Base-by-base conservation (phyloP, 1,284 basidiomycete species). In the Ceratobasidium sp. region DNA sequence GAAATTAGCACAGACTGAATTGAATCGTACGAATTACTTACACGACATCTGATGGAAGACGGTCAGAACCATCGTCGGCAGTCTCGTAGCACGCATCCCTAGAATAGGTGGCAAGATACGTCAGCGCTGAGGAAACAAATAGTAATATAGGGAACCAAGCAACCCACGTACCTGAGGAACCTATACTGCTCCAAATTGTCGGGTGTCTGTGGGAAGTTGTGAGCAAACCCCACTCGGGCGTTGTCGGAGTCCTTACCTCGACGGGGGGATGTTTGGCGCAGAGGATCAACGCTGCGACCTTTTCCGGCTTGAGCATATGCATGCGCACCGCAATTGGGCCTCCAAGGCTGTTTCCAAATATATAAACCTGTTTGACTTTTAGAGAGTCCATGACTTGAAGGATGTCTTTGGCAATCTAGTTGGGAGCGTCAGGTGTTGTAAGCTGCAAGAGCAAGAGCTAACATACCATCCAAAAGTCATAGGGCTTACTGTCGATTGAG, bases 161-260 rank as follows among this genome's bases (percentile, higher is more conserved):
- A 1, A 20, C 34, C 20, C n/a, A 17, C 8, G 15, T 52, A 64
- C 60, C 60, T 71, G 5, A 73, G 52, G 43, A 69, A 69, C n/a
- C 69, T 67, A 42, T 71, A 72, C 56, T 73, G 72, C 42, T 72
- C 71, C 29, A 70, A 55, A 43, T 72, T 73, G 40, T 73, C 72
- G 5, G 65, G 69, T n/a, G 70, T 70, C 72, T 73, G 49, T 4
- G 17, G 22, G 34, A 42, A 17, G 0, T 31, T 25, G 17, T 57
- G 49, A 43, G 34, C 29, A 29, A n/a, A 35, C 13, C 6, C 7
- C 12, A 25, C 34, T 13, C 34, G n/a, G 0, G 10, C 13, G 50
- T 45, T 32, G 17, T 31, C 25, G 25, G n/a, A 27, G 6, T 17
- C 34, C 71, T 50, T 5, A 70, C 71, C 67, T 73, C 72, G 8